Evolutionary conservation across 441 rosid genomes (phyloP), one percentile per base, ranked within the genome.

Genomic region (Adansonia gregorii): DNA sequence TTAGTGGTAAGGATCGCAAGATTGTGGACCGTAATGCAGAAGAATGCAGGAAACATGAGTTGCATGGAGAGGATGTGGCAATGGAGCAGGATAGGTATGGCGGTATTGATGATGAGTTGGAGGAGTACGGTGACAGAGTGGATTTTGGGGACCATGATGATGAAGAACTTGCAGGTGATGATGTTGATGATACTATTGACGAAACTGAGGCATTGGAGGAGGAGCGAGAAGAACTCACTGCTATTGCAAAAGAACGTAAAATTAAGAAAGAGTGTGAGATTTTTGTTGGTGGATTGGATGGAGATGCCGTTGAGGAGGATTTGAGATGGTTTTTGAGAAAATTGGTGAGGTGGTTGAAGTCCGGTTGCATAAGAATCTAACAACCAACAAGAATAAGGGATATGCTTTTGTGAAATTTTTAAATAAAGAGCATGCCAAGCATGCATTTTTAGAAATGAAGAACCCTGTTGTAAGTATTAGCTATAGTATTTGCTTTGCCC

Each of bases 361-460:
- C 73, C 80, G 89, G 43, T 55, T 89, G 81, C 90, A 86, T 85
- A 85, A 31, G 78, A 81, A 86, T 81, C 81, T 83, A 59, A 74
- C 87, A 45, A 84, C 81, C 8, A 88, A 83, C 68, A 86, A 79
- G 84, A 86, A 85, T 22, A 87, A 87, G 77, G 90, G 91, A 27
- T 89, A 86, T 82, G 92, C 94, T 63, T 87, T 90, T 81, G 92
- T 90, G 80, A 89, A 83, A 85, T 89, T 85, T 82, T 83, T 88
- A 61, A 87, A 75, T 73, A 90, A 85, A 83, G 93, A 86, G 71
- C 88, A 90, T 67, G 94, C 84, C 11, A 85, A 83, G 75, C 84
- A 68, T 17, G 89, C 92, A 58, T 84, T 90, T 85, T 78, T 79
- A 43, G 91, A 90, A 83, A 90, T 90, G 92, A 89, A 84, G 86